phyloP scores from a whole-genome alignment of 1,139 yeast species.

The Kluyveromyces sp. region DNA sequence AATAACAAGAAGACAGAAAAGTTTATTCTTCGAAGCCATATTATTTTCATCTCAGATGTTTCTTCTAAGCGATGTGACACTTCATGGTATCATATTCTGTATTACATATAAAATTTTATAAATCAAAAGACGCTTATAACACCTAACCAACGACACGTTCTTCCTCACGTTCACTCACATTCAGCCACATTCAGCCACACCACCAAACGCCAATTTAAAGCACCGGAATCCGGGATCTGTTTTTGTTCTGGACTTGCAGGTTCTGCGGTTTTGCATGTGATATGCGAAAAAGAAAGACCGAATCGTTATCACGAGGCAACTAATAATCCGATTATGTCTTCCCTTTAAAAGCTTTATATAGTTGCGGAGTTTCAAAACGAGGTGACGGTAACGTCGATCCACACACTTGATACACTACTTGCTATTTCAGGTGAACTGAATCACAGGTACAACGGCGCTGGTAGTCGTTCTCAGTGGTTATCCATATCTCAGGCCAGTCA shows the following conservation, averaged over 20 bases:
- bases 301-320: not conserved
- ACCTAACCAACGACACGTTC: not conserved
- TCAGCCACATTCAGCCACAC: too few relatives aligned
- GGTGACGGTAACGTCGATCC: not conserved
- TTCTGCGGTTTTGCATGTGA: not conserved
- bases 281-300: not conserved
- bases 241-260: too few relatives aligned
- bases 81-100: not conserved
- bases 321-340: not conserved
- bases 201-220: too few relatives aligned
- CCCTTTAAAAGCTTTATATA: too few relatives aligned
- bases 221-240: too few relatives aligned
- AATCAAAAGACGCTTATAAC: not conserved
- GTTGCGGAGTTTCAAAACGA: not conserved
- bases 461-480: not conserved
- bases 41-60: too few relatives aligned
- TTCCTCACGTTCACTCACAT: too few relatives aligned
- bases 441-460: not conserved
- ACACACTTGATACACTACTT: not conserved
- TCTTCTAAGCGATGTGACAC: too few relatives aligned
- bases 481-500: not conserved
- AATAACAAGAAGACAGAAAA: not conserved
- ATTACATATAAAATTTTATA: not conserved
- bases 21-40: not conserved
- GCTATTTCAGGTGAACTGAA: not conserved